Evolutionary conservation across 768 basidiomycete genomes (phyloP), one percentile per base, ranked within the genome.

Genomic region (Russula sp.): DNA sequence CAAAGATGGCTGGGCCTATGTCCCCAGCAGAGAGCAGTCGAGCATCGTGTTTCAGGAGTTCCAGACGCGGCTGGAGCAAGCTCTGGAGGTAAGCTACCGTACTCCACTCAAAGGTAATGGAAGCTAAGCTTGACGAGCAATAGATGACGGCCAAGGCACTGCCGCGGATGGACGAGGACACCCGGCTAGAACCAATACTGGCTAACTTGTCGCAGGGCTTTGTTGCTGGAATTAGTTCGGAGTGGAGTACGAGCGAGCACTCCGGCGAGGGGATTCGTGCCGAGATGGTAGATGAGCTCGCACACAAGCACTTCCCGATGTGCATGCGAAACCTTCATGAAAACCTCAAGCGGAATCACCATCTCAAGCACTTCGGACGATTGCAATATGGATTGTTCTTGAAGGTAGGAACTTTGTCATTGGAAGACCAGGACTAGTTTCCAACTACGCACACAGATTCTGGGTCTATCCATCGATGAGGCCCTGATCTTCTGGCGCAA

Each of bases 261-360:
- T 78, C 76, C 35, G 81, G 81, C 0, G 84, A 86, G 35, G 82
- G 81, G 48, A 85, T 98, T 66, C 94, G 83, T 61, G 95, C 95
- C 1, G 96, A 97, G 56, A 95, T 96, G 94, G 79, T 99, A 1
- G 90, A 97, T 68, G 87, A 87, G 36, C 75, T 98, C 34, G 85
- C 94, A 0, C 78, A 76, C 67, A 88, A 87, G 72, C 93, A 98
- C 71, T 98, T 93, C 81, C 97, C 97, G 0, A 77, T 93, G 67
- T 99, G 97, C 72, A 97, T 97, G 94, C 85, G 92, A 53, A 87
- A 86, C 66, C 75, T 97, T 56, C 94, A 98, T 69, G 89, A 90
- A 56, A 83, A 77, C 56, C 75, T 98, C 60, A 79, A 82, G 64
- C 76, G 81, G 65, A 89, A 93, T 71, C 81, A 84, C 53, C 96